Percentiles rank a stretch among this genome's conserved stretches.
These are phyloP conservation scores for Wolfiporia cocos DNA, from an alignment of 1,284 basidiomycete species.

Conservation along the genomic window DNA sequence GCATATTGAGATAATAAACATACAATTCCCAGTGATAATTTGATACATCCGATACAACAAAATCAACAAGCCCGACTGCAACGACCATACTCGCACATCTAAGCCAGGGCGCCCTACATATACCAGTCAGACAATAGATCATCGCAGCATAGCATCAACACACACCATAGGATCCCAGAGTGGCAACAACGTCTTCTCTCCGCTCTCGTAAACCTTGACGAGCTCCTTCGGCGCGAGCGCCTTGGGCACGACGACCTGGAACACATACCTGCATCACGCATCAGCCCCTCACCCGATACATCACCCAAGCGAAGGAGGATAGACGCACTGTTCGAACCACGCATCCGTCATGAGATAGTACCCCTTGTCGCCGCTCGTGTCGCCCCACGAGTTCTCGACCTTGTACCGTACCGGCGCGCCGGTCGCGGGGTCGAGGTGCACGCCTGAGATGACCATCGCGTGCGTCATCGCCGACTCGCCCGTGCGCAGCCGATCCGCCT, in stretches of 20 bases:
- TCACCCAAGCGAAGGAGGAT: conserved; percentile 1
- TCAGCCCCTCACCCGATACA: conserved; percentile 3
- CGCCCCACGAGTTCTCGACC: conserved; percentile 95
- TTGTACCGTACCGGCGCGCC: conserved; percentile 85
- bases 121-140: no score
- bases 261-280: conserved; percentile 55
- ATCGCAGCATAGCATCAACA: no score
- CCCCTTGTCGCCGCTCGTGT: conserved; percentile 76
- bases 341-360: conserved; percentile 89
- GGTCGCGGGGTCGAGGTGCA: conserved; percentile 75
- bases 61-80: no score
- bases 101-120: no score
- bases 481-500: conserved; percentile 80
- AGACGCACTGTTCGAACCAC: conserved; percentile 87
- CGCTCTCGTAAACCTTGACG: conserved; percentile 71
- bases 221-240: conserved; percentile 75
- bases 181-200: conserved; percentile 60
- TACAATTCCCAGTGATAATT: no score
- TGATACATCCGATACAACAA: no score
- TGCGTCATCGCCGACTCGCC: conserved; percentile 89
- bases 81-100: no score
- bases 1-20: no score
- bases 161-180: conserved; percentile 90
- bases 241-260: conserved; percentile 85
- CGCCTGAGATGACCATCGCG: conserved; percentile 90